phyloP scores from a whole-genome alignment of 768 basidiomycete species.

The Boletus tylopilopsis region DNA sequence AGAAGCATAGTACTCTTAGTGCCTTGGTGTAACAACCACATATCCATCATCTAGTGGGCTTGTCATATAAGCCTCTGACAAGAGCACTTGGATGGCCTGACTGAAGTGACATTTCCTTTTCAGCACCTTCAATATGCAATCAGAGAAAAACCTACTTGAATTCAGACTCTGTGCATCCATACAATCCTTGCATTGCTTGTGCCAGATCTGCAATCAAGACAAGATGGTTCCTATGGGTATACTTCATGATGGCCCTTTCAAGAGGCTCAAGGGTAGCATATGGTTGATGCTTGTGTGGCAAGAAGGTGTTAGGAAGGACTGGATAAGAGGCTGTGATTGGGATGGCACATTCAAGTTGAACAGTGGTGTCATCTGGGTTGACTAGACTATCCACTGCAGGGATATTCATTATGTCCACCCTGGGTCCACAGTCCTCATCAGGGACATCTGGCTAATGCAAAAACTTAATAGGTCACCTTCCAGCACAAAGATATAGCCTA shows the following conservation, averaged over 20 bases:
- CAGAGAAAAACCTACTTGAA: constrained; percentile 17
- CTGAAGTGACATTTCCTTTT: constrained; percentile 4
- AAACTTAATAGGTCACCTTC: not conserved
- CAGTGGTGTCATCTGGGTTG: not conserved
- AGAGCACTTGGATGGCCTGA: constrained; percentile 16
- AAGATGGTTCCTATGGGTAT: constrained; percentile 7
- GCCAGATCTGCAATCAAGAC: constrained; percentile 15
- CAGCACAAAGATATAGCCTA: constrained; percentile 1
- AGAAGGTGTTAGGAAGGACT: constrained; percentile 15
- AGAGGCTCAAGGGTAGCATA: constrained; percentile 19
- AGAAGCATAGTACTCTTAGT: too few relatives aligned
- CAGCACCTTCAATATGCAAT: not conserved
- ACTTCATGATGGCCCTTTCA: constrained; percentile 15
- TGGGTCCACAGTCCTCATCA: not conserved
- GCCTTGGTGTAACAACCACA: constrained; percentile 29
- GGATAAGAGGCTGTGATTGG: not conserved
- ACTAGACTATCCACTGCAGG: not conserved
- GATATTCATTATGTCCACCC: not conserved
- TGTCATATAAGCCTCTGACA: constrained; percentile 29
- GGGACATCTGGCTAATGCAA: constrained; percentile 5
- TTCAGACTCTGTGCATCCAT: constrained; percentile 16
- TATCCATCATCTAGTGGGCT: constrained; percentile 28
- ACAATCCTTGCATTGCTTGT: constrained; percentile 5
- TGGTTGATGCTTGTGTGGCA: constrained; percentile 18
- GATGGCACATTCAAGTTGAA: not conserved